Evolutionary conservation across 306 rosid species (phyloP), one percentile per base, ranked within the genome.

Genomic region (Canavalia ensiformis): DNA sequence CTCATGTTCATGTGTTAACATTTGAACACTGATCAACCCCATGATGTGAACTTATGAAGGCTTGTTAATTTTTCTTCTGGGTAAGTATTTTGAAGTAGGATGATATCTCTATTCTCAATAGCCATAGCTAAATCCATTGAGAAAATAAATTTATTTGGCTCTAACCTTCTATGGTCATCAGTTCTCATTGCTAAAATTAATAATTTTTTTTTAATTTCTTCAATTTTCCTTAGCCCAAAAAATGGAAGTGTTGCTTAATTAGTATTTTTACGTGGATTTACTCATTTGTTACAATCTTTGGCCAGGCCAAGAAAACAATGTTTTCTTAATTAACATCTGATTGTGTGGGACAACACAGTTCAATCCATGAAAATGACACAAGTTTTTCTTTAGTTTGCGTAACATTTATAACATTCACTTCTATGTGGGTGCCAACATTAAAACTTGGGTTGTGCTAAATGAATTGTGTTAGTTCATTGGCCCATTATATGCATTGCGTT

Each of bases 61-160:
- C 42, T 78, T 52, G n/a, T 3, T 54, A 35, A 72, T 30, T 69
- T 74, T 47, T 69, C 76, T 80, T 78, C 46, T 42, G 74, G 79
- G 83, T 80, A 78, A 70, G 84, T 42, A 34, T 76, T 8, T 34
- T 68, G 69, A 65, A 18, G 7, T 13, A 41, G 35, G 55, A 45
- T 63, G 64, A 60, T 49, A 67, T 65, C 6, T 64, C 63, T 57
- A 6, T 50, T 54, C 34, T 47, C 64, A 28, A 35, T 31, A 75
- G 5, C 41, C 49, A 29, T 39, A 35, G 47, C 30, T 51, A 70
- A 44, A 29, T 33, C 55, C 76, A 13, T 68, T 65, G 39, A 75
- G 51, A 51, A 18, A 52, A 65, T 66, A 59, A 29, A 12, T 67
- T 82, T 54, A 12, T 67, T 82, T 54, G 25, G 58, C 42, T 65